A percentile compares a stretch with the other conserved stretches of the same genome.
These are phyloP conservation scores for Trichopus zeylanicus DNA, from an alignment of 116 monocot genomes.

Conservation along the genomic window DNA sequence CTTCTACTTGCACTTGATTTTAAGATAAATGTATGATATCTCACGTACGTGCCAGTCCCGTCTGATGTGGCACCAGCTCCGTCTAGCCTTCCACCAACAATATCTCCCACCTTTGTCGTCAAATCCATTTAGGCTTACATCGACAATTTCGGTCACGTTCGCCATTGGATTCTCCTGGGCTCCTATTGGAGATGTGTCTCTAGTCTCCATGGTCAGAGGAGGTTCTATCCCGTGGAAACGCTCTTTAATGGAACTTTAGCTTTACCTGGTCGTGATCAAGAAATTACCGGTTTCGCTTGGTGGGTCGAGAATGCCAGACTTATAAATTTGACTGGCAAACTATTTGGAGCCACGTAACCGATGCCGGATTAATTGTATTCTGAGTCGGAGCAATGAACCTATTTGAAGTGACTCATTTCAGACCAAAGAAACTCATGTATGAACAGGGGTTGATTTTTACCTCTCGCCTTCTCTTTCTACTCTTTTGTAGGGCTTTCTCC, in stretches of 20 bases:
- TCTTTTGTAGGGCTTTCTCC: too few species aligned
- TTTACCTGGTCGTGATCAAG: constrained; percentile 14
- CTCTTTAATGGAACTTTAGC: constrained; percentile 8
- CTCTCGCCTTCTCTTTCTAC: too few species aligned
- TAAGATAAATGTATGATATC: too few species aligned
- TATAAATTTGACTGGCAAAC: constrained; percentile 4
- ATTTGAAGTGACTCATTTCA: constrained; percentile 18
- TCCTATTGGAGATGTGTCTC: too few species aligned
- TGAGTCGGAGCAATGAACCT: constrained; percentile 16
- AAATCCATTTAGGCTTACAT: too few species aligned
- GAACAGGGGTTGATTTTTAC: constrained; percentile 9
- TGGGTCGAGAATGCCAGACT: neutral
- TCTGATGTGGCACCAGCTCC: too few species aligned
- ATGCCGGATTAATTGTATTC: constrained; percentile 16
- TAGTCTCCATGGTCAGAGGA: neutral
- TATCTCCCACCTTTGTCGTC: too few species aligned
- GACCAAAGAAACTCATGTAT: constrained; percentile 11
- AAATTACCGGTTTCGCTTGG: constrained; percentile 15
- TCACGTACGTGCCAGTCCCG: too few species aligned
- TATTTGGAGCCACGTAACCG: constrained; percentile 8
- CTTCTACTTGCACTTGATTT: too few species aligned
- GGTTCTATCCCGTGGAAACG: constrained; percentile 7
- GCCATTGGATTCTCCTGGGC: too few species aligned
- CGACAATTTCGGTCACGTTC: too few species aligned
- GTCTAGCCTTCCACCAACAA: too few species aligned